Evolutionary conservation across 306 rosid species (phyloP), one percentile per base, ranked within the genome.

Genomic region (Cicer cuneatum): DNA sequence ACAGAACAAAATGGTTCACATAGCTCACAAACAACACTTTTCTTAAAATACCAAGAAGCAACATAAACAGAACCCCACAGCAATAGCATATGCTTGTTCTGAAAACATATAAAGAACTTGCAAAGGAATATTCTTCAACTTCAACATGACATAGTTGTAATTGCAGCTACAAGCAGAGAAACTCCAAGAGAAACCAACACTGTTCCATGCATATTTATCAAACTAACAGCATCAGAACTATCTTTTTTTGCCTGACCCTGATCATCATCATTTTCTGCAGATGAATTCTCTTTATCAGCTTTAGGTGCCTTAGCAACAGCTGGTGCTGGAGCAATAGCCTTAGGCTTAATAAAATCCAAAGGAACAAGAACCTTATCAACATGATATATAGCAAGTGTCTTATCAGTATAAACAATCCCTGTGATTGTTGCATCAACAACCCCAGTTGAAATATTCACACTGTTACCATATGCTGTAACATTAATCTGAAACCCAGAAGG

Each of bases 331-430:
- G 92, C 89, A 0, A 86, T 81, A 40, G 80, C 69, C 73, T 75
- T 72, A 4, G 92, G 87, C 63, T 76, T 80, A 24, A 83, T 74
- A 74, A 89, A 79, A 7, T 84, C 89, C 63, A 84, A 69, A 7
- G 95, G 92, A 65, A 82, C 73, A 52, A 89, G 82, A 15, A 85
- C 92, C 61, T 79, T 84, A 69, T 84, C 85, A 29, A 89, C 69
- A 73, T 82, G 88, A 51, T 89, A 87, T 65, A 89, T 78, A 12
- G 90, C 95, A 1, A 89, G 86, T 46, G 88, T 85, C 68, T 79
- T 82, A 52, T 89, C 95, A 0, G 89, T 9, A 35, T 89, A 87
- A 5, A 89, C 86, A 11, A 89, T 84, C 3, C 92, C 92, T 0
- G 85, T 81, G 37, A 89, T 54, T 0, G 88, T 82, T 33, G 89